Conservation (phyloP, 2,329 filamentous ascomycete genomes). For the Ilyonectria destructans region DNA sequence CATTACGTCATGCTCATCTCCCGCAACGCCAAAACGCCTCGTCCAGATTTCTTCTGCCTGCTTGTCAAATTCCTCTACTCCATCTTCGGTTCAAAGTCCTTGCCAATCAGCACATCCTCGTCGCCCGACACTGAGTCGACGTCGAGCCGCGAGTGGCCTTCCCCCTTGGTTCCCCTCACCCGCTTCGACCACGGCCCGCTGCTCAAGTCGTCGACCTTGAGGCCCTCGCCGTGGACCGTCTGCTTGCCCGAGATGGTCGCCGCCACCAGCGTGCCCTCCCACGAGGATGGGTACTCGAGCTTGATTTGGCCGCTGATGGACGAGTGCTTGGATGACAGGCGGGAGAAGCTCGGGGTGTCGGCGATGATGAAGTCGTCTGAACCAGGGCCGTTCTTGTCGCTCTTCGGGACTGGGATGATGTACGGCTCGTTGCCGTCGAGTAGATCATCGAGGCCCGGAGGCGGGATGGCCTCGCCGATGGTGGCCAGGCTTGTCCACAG, state of each 20-base stretch:
- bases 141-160: conserved; percentile 53
- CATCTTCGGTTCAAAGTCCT: conserved; percentile 14
- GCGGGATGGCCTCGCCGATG: conserved; percentile 27
- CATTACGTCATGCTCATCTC: background rate
- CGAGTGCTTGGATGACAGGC: conserved; percentile 60
- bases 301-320: conserved; percentile 62
- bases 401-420: conserved; percentile 33
- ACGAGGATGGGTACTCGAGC: conserved; percentile 64
- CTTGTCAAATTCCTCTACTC: background rate
- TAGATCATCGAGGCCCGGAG: conserved; percentile 32
- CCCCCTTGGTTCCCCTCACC: conserved; percentile 61
- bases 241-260: conserved; percentile 60
- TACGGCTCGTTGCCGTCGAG: conserved; percentile 42
- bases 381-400: background rate
- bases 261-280: conserved; percentile 64
- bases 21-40: conserved; percentile 1
- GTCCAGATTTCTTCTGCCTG: conserved; percentile 22
- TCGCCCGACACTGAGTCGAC: conserved; percentile 53
- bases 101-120: conserved; percentile 50
- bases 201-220: conserved; percentile 56
- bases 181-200: conserved; percentile 51
- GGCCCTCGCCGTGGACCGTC: conserved; percentile 59
- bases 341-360: conserved; percentile 48
- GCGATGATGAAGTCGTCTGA: conserved; percentile 3
- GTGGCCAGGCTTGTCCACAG: conserved; percentile 55